Percentiles rank a stretch among this genome's conserved stretches.
Evolutionary conservation across 345 rosid genomes (phyloP).

Genomic region (Hirschfeldia incana): DNA sequence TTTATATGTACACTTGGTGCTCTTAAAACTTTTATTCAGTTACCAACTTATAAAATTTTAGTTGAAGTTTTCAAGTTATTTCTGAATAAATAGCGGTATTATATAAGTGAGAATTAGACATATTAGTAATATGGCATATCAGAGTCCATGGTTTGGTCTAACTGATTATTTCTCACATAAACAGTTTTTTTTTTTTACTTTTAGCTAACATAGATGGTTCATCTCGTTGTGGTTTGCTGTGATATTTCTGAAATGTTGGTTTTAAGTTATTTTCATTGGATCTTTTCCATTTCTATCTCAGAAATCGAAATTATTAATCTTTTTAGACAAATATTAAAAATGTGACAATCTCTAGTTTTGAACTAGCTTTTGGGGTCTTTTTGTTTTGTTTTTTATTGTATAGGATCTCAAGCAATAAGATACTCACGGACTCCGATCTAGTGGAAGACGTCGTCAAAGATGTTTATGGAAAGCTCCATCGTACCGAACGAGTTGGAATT

Average conservation of each 20-base stretch:
- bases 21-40: not conserved
- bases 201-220: not conserved
- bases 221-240: not conserved
- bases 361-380: not conserved
- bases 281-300: not conserved
- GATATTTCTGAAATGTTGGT: not conserved
- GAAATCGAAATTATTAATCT: not conserved
- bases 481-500: not conserved
- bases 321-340: not conserved
- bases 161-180: not conserved
- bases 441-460: slow-evolving; percentile 27
- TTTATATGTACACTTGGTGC: not conserved
- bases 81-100: not conserved
- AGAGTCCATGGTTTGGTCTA: too few species aligned
- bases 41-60: not conserved
- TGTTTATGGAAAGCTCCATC: slow-evolving; percentile 1
- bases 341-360: not conserved
- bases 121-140: too few species aligned
- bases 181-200: not conserved
- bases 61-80: not conserved
- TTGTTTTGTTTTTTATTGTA: not conserved
- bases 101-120: too few species aligned
- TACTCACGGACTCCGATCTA: not conserved
- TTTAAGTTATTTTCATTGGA: not conserved
- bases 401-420: not conserved